A percentile compares a stretch with the other conserved stretches of the same genome.
Conservation (phyloP, 495 filamentous ascomycete genomes). For the Usnea hakonensis region DNA sequence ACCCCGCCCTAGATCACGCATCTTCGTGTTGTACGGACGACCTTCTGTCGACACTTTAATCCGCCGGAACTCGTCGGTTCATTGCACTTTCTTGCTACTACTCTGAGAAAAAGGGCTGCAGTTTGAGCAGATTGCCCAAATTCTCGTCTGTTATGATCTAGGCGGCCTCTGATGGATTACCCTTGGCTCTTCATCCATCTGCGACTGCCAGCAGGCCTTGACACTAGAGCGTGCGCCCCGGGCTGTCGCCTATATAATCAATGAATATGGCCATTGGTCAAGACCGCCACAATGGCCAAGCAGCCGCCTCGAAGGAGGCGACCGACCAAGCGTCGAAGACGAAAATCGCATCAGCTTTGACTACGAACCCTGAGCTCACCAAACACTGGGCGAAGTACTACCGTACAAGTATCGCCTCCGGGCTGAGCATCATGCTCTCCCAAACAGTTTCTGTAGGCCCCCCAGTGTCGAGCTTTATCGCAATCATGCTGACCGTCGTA, state of each 20-base stretch:
- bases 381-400: constrained; percentile 64
- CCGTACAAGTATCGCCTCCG: constrained; percentile 71
- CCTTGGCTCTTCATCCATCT: constrained; percentile 48
- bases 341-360: constrained; percentile 13
- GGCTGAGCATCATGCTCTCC: constrained; percentile 62
- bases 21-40: neutral
- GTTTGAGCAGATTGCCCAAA: neutral
- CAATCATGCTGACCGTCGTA: constrained; percentile 15
- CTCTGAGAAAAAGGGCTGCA: neutral
- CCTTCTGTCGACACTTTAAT: neutral
- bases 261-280: constrained; percentile 30
- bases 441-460: constrained; percentile 57
- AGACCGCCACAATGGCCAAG: constrained; percentile 40
- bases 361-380: constrained; percentile 34
- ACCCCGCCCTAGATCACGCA: constrained; percentile 8
- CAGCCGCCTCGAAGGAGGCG: constrained; percentile 29
- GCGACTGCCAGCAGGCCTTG: constrained; percentile 54
- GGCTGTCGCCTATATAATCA: constrained; percentile 38
- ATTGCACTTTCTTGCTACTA: neutral
- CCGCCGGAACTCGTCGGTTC: neutral
- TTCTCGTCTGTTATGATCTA: constrained; percentile 13
- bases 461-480: neutral
- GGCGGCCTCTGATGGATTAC: constrained; percentile 53
- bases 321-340: constrained; percentile 21
- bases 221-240: constrained; percentile 19